Base-by-base conservation (phyloP, 75 land plant genomes). In the Azolla pinnata region DNA sequence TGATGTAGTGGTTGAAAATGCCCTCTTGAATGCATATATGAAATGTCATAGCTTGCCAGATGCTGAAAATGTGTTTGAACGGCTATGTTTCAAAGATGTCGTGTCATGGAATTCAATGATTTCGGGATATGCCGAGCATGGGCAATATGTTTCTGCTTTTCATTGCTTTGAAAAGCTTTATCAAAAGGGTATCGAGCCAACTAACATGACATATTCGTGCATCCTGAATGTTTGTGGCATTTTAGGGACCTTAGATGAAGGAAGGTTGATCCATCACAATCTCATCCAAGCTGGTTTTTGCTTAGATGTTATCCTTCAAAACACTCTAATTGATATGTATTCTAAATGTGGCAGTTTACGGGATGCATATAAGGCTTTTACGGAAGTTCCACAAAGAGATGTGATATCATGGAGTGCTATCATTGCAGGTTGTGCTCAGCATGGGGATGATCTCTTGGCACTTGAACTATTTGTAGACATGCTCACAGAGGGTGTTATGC, bases 171-270 rank as follows among this genome's bases (percentile, higher is more conserved):
- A 33, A 3, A 16, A 31, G 23, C 31, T 59, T 18, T 18, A 24
- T 3, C 3, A 8, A 29, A 31, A 10, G 12, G 77, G 72, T 9
- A 2, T 54, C 1, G 1, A 20, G 9, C 46, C 48, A 2, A 54
- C 73, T 52, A 49, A 74, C 44, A 27, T 67, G 50, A 71, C 85
- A 1, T 68, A 71, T 32, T 62, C 73, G n/a, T 82, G 69, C 57
- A 31, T 59, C 14, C 55, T 75, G 59, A 83, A 83, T 63, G 81
- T 71, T 4, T 78, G 86, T 67, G 73, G 66, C 10, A 33, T 66
- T 0, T 53, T 57, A 29, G 29, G 18, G 0, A 56, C 70, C 14
- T 12, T 79, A 17, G 1, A 16, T 4, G 23, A 57, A 14, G 79
- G 79, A 0, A 38, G 21, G 34, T 63, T 70, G 34, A 63, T 69